These are phyloP conservation scores for Plasmodium falciparum DNA, from an alignment of 169 alveolate genomes.

Conservation along the genomic window DNA sequence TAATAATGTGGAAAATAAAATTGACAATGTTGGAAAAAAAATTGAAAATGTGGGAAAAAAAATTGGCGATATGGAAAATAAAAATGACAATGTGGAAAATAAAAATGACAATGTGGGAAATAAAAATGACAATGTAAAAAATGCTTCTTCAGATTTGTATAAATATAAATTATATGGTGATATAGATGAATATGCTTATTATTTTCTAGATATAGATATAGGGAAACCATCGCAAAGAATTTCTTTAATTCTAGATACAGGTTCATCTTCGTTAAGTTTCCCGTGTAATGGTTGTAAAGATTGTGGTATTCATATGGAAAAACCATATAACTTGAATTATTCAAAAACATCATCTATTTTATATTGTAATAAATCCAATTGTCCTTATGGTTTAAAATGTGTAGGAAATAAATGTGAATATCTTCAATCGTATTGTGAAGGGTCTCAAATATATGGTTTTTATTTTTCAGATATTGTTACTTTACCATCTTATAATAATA, in stretches of 20 bases:
- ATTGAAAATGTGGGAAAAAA: not conserved
- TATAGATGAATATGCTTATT: conserved; percentile 84
- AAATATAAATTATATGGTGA: conserved; percentile 81
- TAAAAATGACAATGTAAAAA: not conserved
- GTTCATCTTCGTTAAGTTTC: conserved; percentile 80
- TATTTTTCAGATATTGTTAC: conserved; percentile 77
- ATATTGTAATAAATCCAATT: conserved; percentile 51
- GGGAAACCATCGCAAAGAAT: conserved; percentile 83
- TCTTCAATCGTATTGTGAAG: conserved; percentile 81
- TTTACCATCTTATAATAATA: conserved; percentile 46
- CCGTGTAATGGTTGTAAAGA: conserved; percentile 76
- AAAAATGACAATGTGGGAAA: not conserved
- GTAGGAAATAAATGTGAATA: conserved; percentile 76
- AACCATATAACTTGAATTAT: conserved; percentile 57
- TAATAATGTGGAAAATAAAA: not conserved
- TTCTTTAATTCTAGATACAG: conserved; percentile 84
- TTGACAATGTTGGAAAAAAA: not conserved
- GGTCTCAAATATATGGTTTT: conserved; percentile 78
- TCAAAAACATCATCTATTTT: conserved; percentile 78
- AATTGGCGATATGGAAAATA: too few relatives aligned
- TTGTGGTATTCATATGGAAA: conserved; percentile 82
- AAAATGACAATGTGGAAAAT: too few relatives aligned
- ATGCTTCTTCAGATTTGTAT: not conserved
- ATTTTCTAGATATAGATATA: conserved; percentile 77
- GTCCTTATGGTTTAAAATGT: conserved; percentile 71